Base-by-base conservation (phyloP, 2,329 filamentous ascomycete species). In the Graphilbum fragrans region DNA sequence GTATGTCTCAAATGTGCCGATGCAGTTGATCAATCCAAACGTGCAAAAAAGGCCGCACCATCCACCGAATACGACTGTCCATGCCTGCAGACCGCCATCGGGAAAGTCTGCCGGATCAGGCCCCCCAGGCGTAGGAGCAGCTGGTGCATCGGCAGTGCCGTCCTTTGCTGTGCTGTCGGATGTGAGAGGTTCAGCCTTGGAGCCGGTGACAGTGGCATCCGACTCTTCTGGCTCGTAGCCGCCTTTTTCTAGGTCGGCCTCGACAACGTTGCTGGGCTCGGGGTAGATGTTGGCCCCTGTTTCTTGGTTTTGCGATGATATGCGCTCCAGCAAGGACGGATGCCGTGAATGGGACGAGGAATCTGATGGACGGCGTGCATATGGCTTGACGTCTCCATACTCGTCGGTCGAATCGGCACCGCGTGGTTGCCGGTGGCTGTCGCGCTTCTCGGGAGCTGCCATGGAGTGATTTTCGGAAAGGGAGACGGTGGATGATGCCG, bases 1-100 rank as follows among this genome's bases (percentile, higher is more conserved):
- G 54, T 76, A 74, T 38, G 65, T 58, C 49, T 76, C 68, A 53
- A 77, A 77, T 6, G 73, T 61, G n/a, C 73, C 73, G 36, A 62
- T 56, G 50, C 61, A 62, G 52, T 61, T 63, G 49, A 61, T 43
- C 16, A 62, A 50, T 6, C 61, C 61, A 45, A 63, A 64, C 8
- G 57, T 59, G 49, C 55, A 58, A 47, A 63, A 63, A 6, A 63
- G 47, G 8, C 54, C 53, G 41, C 55, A 55, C 48, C 52, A 59
- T 22, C 52, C 54, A 38, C 59, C 58, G 10, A 53, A 46, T 14
- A 77, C 70, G 2, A 66, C 64, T 5, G 66, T 53, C 66, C 70
- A 73, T 14, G 71, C 71, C 46, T 63, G 54, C 5, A 55, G 34
- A 4, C 70, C 70, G 27, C 70, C 70, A 52, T 75, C 71, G 3